A percentile compares a stretch with the other conserved stretches of the same genome.
These are phyloP conservation scores for Collybia nuda DNA, from an alignment of 768 basidiomycete genomes.

Conservation along the genomic window DNA sequence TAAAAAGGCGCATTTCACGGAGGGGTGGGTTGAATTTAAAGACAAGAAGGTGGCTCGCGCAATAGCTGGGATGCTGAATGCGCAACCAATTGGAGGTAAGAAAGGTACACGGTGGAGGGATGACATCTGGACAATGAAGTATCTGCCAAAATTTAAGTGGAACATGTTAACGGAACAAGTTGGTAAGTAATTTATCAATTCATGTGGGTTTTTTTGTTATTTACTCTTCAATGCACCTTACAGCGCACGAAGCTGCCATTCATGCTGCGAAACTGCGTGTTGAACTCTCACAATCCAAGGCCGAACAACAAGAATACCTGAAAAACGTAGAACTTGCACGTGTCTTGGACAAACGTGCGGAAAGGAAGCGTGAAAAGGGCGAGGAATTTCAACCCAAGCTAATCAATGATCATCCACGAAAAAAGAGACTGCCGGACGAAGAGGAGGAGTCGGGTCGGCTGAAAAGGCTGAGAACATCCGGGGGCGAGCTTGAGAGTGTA, in stretches of 20 bases:
- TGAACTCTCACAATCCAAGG: conserved; percentile 83
- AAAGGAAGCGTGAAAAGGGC: conserved; percentile 60
- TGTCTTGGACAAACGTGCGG: conserved; percentile 78
- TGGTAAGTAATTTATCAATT: conserved; percentile 61
- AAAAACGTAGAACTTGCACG: conserved; percentile 92
- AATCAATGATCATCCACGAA: conserved; percentile 26
- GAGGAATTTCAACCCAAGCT: conserved; percentile 46
- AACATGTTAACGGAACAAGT: conserved; percentile 98
- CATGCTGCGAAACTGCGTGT: conserved; percentile 88
- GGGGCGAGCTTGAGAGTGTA: conserved; percentile 14
- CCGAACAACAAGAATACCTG: conserved; percentile 91
- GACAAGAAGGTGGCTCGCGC: conserved; percentile 90
- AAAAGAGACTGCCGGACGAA: conserved; percentile 25
- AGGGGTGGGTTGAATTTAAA: conserved; percentile 98
- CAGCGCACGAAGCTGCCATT: conserved; percentile 91
- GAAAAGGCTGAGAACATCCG: conserved; percentile 28
- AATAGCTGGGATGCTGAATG: conserved; percentile 95
- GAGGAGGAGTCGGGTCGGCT: conserved; percentile 13
- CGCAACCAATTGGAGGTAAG: conserved; percentile 92
- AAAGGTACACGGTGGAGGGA: conserved; percentile 90
- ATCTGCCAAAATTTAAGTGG: conserved; percentile 98
- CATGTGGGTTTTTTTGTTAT: too few relatives aligned
- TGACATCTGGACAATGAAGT: conserved; percentile 99
- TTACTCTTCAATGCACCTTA: background rate
- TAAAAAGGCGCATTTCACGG: conserved; percentile 85